Evolutionary conservation across 305 asterid genomes (phyloP).

Genomic region (Euphrasia arctica): DNA sequence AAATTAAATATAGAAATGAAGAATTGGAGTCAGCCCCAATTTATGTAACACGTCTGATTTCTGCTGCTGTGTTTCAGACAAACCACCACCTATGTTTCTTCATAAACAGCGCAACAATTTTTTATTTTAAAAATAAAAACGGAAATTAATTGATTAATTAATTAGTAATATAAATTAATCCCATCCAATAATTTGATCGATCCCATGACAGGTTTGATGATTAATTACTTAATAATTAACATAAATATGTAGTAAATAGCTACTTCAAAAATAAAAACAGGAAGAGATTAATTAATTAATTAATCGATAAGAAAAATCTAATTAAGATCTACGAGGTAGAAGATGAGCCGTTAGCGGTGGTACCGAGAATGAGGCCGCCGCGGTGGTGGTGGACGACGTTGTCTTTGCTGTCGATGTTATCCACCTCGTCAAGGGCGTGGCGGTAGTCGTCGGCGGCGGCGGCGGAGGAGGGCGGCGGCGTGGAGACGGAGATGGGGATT

Average conservation of each 20-base stretch:
- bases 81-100: constrained; percentile 25
- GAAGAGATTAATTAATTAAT: constrained; percentile 1
- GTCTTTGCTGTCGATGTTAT: constrained; percentile 21
- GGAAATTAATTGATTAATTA: too few relatives aligned
- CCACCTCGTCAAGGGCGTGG: not conserved
- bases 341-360: not conserved
- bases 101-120: constrained; percentile 10
- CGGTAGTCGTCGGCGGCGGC: not conserved
- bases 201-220: not conserved
- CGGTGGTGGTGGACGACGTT: constrained; percentile 13
- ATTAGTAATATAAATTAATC: too few relatives aligned
- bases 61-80: constrained; percentile 50
- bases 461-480: constrained; percentile 34
- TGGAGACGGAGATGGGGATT: constrained; percentile 7
- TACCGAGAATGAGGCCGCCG: too few relatives aligned
- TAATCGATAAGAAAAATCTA: constrained; percentile 15
- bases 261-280: too few relatives aligned
- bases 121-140: too few relatives aligned
- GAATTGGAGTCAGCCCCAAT: constrained; percentile 19
- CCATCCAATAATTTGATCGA: constrained; percentile 6
- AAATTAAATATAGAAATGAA: not conserved
- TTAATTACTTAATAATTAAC: too few relatives aligned
- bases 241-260: too few relatives aligned
- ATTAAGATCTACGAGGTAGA: constrained; percentile 29
- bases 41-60: constrained; percentile 28